Evolutionary conservation across 306 rosid genomes (phyloP).

Genomic region (Leucaena leucocephala): DNA sequence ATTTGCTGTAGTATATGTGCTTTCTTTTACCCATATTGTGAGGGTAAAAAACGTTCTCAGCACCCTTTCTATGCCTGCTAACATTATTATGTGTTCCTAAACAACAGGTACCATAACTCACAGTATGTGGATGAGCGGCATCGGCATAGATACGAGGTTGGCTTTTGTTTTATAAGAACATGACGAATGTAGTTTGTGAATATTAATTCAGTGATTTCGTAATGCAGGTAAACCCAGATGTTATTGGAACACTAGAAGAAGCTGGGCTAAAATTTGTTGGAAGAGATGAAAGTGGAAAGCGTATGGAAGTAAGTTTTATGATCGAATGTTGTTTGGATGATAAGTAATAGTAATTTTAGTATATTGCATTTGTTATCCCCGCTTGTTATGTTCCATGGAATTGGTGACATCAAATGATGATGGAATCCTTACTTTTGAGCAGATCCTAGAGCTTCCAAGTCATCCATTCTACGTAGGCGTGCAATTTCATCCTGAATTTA

Average conservation of each 20-base stretch:
- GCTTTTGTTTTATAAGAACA: constrained; percentile 7
- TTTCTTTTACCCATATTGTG: not conserved
- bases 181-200: constrained; percentile 29
- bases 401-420: not conserved
- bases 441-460: constrained; percentile 89
- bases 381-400: not conserved
- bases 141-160: constrained; percentile 97
- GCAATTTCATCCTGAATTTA: constrained; percentile 98
- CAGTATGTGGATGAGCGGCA: constrained; percentile 91
- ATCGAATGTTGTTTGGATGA: constrained; percentile 28
- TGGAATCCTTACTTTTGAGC: constrained; percentile 41
- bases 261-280: constrained; percentile 93
- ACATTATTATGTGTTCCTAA: constrained; percentile 27
- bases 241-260: constrained; percentile 71
- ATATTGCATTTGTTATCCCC: not conserved
- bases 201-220: constrained; percentile 30
- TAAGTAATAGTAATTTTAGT: constrained; percentile 16
- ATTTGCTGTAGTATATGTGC: not conserved
- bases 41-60: constrained; percentile 19
- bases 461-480: constrained; percentile 93
- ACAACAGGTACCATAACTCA: constrained; percentile 75
- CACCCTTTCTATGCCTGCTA: constrained; percentile 32
- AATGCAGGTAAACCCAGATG: constrained; percentile 88
- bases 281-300: constrained; percentile 88
- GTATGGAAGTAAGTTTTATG: constrained; percentile 82